These are phyloP conservation scores for Kockovaella imperatae DNA, from an alignment of 768 basidiomycete species.

Conservation along the genomic window DNA sequence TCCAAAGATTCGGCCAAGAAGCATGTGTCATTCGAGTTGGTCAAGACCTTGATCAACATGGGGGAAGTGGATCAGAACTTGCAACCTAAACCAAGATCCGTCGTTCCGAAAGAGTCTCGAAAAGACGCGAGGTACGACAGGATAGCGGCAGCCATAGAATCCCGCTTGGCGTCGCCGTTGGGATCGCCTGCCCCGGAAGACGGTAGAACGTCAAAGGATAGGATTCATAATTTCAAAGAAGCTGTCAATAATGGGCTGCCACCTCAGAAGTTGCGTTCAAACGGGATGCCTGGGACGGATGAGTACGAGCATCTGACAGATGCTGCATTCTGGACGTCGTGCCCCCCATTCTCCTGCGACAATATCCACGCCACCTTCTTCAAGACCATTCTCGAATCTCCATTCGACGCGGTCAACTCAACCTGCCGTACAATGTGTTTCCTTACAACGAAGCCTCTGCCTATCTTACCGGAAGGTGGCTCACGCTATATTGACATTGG, in stretches of 20 bases:
- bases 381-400: slow-evolving; percentile 3
- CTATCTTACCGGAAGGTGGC: slow-evolving; percentile 1
- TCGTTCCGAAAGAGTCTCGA: not conserved
- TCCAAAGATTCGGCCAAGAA: slow-evolving; percentile 19
- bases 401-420: not conserved
- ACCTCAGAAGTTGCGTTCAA: not conserved
- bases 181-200: not conserved
- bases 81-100: slow-evolving; percentile 5
- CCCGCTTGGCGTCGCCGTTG: too few species aligned
- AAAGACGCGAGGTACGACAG: not conserved
- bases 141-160: too few species aligned
- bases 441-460: slow-evolving; percentile 16
- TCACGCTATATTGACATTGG: not conserved
- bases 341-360: slow-evolving; percentile 7
- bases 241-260: slow-evolving; percentile 3
- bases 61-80: slow-evolving; percentile 19
- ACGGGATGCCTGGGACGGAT: slow-evolving; percentile 6
- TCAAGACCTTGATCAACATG: slow-evolving; percentile 7
- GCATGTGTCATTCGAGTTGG: slow-evolving; percentile 11
- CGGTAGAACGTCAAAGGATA: not conserved
- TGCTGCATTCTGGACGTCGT: slow-evolving; percentile 15
- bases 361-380: slow-evolving; percentile 13
- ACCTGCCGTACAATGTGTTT: slow-evolving; percentile 13
- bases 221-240: not conserved
- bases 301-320: slow-evolving; percentile 2